These are phyloP conservation scores for Phanerodontia chrysosporium DNA, from an alignment of 768 basidiomycete species.

Conservation along the genomic window DNA sequence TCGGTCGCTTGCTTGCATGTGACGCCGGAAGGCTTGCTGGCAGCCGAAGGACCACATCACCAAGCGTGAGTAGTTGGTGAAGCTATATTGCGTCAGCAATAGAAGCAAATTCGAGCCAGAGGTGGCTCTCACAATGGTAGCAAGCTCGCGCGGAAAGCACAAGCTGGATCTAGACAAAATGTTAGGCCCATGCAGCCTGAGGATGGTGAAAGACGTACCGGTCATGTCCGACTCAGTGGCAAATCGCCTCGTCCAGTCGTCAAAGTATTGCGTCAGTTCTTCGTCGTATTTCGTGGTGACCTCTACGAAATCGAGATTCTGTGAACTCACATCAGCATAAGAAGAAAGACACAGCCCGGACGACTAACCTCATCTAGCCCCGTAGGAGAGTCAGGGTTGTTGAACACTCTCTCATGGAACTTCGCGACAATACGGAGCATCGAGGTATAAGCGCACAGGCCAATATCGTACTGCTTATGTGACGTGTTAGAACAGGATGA, in stretches of 20 bases:
- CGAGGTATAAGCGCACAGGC: constrained; percentile 69
- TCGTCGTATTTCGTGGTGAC: constrained; percentile 61
- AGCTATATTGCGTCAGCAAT: constrained; percentile 34
- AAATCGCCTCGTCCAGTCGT: constrained; percentile 67
- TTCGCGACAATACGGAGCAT: constrained; percentile 65
- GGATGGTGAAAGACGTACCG: constrained; percentile 39
- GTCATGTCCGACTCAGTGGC: constrained; percentile 53
- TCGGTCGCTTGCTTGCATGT: constrained; percentile 52
- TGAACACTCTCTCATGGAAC: constrained; percentile 77
- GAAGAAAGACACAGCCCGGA: neutral
- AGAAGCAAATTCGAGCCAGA: neutral
- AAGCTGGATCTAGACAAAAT: constrained; percentile 44
- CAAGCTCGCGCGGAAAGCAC: constrained; percentile 57
- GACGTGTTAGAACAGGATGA: constrained; percentile 3
- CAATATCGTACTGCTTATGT: constrained; percentile 58
- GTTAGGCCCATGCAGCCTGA: neutral
- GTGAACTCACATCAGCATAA: neutral
- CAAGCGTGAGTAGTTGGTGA: constrained; percentile 71
- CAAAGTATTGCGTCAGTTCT: constrained; percentile 49
- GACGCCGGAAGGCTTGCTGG: constrained; percentile 71
- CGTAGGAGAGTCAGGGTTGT: constrained; percentile 59
- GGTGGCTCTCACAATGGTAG: constrained; percentile 66
- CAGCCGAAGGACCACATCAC: constrained; percentile 88
- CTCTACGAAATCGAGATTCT: constrained; percentile 65
- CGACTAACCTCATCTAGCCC: constrained; percentile 62